These are phyloP conservation scores for Sabuloglossum arenarium DNA, from an alignment of 495 filamentous ascomycete species.

Conservation along the genomic window DNA sequence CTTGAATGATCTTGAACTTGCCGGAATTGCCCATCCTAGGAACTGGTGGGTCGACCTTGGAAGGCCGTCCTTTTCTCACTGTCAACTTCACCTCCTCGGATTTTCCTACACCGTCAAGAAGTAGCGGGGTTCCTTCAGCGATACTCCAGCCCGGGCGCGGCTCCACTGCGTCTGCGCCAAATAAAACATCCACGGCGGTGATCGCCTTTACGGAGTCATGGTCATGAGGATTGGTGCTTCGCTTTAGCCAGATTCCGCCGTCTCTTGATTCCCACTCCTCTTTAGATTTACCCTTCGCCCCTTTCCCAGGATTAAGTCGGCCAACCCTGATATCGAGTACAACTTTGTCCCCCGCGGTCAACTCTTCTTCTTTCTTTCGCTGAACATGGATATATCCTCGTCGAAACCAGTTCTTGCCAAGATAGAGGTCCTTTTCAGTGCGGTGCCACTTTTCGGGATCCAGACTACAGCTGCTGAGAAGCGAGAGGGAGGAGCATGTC, in stretches of 20 bases:
- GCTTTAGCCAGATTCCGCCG: slow-evolving; percentile 72
- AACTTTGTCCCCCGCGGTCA: slow-evolving; percentile 51
- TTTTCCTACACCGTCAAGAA: slow-evolving; percentile 36
- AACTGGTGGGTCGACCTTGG: slow-evolving; percentile 37
- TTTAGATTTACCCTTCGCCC: slow-evolving; percentile 30
- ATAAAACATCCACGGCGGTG: slow-evolving; percentile 76
- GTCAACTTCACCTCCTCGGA: slow-evolving; percentile 48
- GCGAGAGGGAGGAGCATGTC: slow-evolving; percentile 51
- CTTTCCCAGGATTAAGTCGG: slow-evolving; percentile 45
- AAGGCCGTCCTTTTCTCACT: slow-evolving; percentile 46
- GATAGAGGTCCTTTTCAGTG: slow-evolving; percentile 81
- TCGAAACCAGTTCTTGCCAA: slow-evolving; percentile 47
- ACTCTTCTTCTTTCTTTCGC: slow-evolving; percentile 75
- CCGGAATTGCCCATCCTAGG: slow-evolving; percentile 67
- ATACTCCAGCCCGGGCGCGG: slow-evolving; percentile 67
- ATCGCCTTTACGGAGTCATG: slow-evolving; percentile 60
- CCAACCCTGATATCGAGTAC: slow-evolving; percentile 70
- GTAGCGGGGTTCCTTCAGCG: slow-evolving; percentile 41
- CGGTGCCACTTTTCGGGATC: slow-evolving; percentile 60
- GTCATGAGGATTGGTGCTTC: slow-evolving; percentile 50
- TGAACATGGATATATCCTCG: slow-evolving; percentile 71
- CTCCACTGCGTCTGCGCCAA: slow-evolving; percentile 85
- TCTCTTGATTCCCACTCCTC: slow-evolving; percentile 65
- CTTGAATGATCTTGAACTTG: slow-evolving; percentile 93
- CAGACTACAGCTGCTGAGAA: slow-evolving; percentile 61